Base-by-base conservation (phyloP, 1,284 basidiomycete genomes). In the Neonothopanus nambi region DNA sequence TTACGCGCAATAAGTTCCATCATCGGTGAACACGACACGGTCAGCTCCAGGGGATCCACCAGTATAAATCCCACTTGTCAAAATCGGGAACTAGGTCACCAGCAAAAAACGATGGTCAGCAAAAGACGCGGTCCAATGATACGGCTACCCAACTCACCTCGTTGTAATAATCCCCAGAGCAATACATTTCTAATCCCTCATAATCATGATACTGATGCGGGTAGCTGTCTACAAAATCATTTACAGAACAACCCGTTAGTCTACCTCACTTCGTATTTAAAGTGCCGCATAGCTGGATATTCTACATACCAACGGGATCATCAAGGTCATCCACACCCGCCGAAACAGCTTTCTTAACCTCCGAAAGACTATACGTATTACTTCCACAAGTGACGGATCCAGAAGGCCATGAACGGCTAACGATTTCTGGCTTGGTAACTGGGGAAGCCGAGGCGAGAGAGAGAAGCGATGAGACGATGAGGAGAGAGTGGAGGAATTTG, bases 1-100 rank as follows among this genome's bases (percentile, higher is more conserved):
- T 44, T 40, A 64, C 64, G 64, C 64, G 64, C 64, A 65, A 49
- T 65, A 65, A 11, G 57, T 60, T 3, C 64, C 64, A 20, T 54
- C 51, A 5, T 58, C 56, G 36, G 61, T 60, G 54, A 64, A 64
- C 17, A 65, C 47, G 24, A 65, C 60, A 39, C 64, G 64, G 47
- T 65, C 64, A 36, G 64, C 64, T 28, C 64, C 64, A 39, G 64
- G 64, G 11, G 57, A 59, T 36, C 61, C 62, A 30, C 64, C 64
- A 21, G 38, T 57, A 54, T 65, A 64, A 12, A 58, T 43, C 18
- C 56, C 56, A 41, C 54, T 48, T n/a, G 46, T 12, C 23, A 65
- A 54, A 18, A 65, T 65, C 7, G 62, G 63, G 43, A 50, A 65
- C 60, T 64, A n/a, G n/a, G n/a, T n/a, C n/a, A n/a, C n/a, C n/a